These are phyloP conservation scores for Colletotrichum neosansevieriae DNA, from an alignment of 2,329 filamentous ascomycete species.

Conservation along the genomic window DNA sequence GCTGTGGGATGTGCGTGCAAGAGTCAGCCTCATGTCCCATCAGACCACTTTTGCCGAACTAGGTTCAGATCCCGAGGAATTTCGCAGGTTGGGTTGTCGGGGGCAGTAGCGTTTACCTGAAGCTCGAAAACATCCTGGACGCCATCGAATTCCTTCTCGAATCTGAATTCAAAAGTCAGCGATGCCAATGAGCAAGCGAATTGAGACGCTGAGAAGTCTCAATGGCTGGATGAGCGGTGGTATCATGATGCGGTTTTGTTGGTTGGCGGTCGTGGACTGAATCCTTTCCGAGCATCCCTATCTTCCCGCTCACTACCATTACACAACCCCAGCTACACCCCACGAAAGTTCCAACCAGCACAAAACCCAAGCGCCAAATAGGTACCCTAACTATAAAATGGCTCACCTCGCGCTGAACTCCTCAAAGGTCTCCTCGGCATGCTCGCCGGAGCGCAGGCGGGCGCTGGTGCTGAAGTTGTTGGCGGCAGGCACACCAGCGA, in stretches of 20 bases:
- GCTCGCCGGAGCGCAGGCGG: slow-evolving; percentile 66
- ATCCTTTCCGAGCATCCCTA: slow-evolving; percentile 30
- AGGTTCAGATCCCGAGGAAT: slow-evolving; percentile 32
- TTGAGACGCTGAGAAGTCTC: slow-evolving; percentile 4
- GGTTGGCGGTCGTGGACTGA: slow-evolving; percentile 3
- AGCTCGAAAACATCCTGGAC: slow-evolving; percentile 99
- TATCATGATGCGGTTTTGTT: slow-evolving; percentile 13
- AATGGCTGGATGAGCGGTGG: slow-evolving; percentile 29
- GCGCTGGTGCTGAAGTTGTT: slow-evolving; percentile 73
- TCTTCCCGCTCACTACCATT: slow-evolving; percentile 8
- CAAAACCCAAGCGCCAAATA: not conserved
- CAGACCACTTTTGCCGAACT: slow-evolving; percentile 41
- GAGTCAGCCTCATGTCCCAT: slow-evolving; percentile 39
- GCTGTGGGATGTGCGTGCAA: slow-evolving; percentile 55
- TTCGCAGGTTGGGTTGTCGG: slow-evolving; percentile 9
- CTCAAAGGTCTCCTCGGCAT: slow-evolving; percentile 97
- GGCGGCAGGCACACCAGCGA: slow-evolving; percentile 59
- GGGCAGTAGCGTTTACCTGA: slow-evolving; percentile 75
- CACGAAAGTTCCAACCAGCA: not conserved
- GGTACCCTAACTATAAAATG: slow-evolving; percentile 1
- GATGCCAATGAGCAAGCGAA: slow-evolving; percentile 12
- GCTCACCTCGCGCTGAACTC: slow-evolving; percentile 97
- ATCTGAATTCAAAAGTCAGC: slow-evolving; percentile 67
- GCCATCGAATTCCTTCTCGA: slow-evolving; percentile 98
- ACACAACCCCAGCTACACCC: not conserved